Base-by-base conservation (phyloP, 1,284 basidiomycete species). In the Trametes polyzona region DNA sequence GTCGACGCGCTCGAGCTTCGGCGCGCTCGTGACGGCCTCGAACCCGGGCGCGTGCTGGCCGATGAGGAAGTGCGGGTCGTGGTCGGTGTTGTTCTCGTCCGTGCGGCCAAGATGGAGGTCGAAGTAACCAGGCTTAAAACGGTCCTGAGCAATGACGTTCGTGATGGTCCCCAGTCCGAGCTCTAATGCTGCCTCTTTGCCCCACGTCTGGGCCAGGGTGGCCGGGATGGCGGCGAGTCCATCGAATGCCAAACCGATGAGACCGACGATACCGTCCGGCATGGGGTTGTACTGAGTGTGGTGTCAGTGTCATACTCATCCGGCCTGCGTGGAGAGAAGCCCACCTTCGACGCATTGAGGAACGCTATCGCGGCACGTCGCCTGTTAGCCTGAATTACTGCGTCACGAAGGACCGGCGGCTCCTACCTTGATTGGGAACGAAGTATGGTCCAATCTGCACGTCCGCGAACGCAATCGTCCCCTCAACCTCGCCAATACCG, bases 1-100 rank as follows among this genome's bases (percentile, higher is more conserved):
- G 53, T 62, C 67, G 80, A 42, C 87, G 79, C 64, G 80, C 74
- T 52, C 51, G 19, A 72, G 65, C 62, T 65, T 60, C 6, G 69
- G 67, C 37, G 67, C 62, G 14, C 61, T 14, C 4, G 50, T 35
- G 40, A 72, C 55, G n/a, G 39, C 40, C 43, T 61, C 59, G 47
- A 62, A 63, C 7, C 63, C 67, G 4, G 50, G 29, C 17, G 64
- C 61, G 56, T 69, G 67, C 46, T 68, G 69, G 50, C 65, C 58
- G 50, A 72, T 70, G 12, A 65, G 62, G 65, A 73, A 70, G 24
- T 58, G 47, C 21, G 69, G 68, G 30, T 68, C 65, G 10, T 9
- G 21, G 19, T 21, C 39, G n/a, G 39, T 24, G 39, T 19, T 21
- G 39, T 21, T 24, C n/a, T 17, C 16, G 50, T 65, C 66, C 17